Conservation (phyloP, 805 yeast genomes). For the Starmerella khaoyaiensis region DNA sequence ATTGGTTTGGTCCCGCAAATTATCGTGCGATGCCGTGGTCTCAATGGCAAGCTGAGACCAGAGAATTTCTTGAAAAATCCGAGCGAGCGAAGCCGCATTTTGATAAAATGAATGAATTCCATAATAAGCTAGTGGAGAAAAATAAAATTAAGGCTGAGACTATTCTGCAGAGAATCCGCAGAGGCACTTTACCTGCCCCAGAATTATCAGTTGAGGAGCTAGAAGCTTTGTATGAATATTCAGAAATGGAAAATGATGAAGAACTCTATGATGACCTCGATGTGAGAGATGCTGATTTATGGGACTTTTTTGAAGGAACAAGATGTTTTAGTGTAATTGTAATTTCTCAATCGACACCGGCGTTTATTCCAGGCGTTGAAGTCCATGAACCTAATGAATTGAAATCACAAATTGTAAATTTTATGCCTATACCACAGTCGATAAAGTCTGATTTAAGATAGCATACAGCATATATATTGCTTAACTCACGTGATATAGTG, state of each 20-base stretch:
- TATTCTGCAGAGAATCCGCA: slow-evolving; percentile 3
- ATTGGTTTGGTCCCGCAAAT: slow-evolving; percentile 59
- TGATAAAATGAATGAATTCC: slow-evolving; percentile 1
- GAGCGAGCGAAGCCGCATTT: slow-evolving; percentile 6
- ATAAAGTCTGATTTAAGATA: slow-evolving; percentile 4
- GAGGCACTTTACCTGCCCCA: slow-evolving; percentile 6
- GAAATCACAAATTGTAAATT: slow-evolving; percentile 14
- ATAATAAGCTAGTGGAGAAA: neutral
- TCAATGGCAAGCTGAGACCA: slow-evolving; percentile 24
- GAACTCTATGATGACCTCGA: slow-evolving; percentile 14
- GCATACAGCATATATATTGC: neutral
- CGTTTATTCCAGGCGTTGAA: slow-evolving; percentile 10
- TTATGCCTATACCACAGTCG: slow-evolving; percentile 13
- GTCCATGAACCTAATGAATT: neutral
- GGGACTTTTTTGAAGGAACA: slow-evolving; percentile 14
- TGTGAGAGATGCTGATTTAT: slow-evolving; percentile 9
- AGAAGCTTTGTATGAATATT: slow-evolving; percentile 6
- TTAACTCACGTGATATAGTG: neutral
- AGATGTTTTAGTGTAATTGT: slow-evolving; percentile 7
- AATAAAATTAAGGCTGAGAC: slow-evolving; percentile 7
- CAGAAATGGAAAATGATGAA: slow-evolving; percentile 13
- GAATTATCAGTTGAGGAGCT: slow-evolving; percentile 11
- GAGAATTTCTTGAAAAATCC: slow-evolving; percentile 17
- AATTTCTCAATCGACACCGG: slow-evolving; percentile 10
- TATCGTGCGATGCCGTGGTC: slow-evolving; percentile 37